Conservation (phyloP, 1,284 basidiomycete species). For the Agaricales sp. region DNA sequence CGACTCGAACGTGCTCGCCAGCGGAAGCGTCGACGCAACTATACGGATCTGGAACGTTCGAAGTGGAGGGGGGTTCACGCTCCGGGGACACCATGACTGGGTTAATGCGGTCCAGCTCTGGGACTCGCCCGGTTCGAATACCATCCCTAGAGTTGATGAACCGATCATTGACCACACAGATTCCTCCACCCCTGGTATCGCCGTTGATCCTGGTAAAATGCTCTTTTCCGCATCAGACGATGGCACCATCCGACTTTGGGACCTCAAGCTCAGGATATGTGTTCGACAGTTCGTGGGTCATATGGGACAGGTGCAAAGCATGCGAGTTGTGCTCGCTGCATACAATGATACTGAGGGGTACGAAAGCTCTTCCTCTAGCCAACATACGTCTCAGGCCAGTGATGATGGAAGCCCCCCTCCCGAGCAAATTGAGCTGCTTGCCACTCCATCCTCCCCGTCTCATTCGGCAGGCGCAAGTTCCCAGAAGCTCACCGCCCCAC, state of each 20-base stretch:
- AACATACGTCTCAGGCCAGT: too few species aligned
- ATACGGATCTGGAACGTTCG: constrained; percentile 95
- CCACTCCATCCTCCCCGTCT: too few species aligned
- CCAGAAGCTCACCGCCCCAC: too few species aligned
- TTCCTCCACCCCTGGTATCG: constrained; percentile 16
- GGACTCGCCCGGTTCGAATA: constrained; percentile 52
- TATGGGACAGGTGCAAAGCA: constrained; percentile 90
- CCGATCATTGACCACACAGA: constrained; percentile 23
- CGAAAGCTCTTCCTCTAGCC: constrained; percentile 4
- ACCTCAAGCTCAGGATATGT: constrained; percentile 74
- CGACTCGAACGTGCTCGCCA: constrained; percentile 87
- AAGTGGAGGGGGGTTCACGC: constrained; percentile 85
- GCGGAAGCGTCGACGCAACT: constrained; percentile 83
- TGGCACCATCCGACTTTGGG: constrained; percentile 90
- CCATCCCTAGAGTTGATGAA: constrained; percentile 23
- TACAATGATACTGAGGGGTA: constrained; percentile 24
- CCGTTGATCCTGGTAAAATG: constrained; percentile 79
- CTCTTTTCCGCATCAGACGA: constrained; percentile 97
- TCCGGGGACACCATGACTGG: constrained; percentile 94
- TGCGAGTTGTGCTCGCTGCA: constrained; percentile 68
- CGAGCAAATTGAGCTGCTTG: not conserved
- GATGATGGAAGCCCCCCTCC: too few species aligned
- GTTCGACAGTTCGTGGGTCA: constrained; percentile 85
- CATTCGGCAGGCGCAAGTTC: too few species aligned
- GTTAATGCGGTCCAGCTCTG: constrained; percentile 93